Evolutionary conservation across 805 yeast species (phyloP).

Genomic region (Lipomyces chichibuensis): DNA sequence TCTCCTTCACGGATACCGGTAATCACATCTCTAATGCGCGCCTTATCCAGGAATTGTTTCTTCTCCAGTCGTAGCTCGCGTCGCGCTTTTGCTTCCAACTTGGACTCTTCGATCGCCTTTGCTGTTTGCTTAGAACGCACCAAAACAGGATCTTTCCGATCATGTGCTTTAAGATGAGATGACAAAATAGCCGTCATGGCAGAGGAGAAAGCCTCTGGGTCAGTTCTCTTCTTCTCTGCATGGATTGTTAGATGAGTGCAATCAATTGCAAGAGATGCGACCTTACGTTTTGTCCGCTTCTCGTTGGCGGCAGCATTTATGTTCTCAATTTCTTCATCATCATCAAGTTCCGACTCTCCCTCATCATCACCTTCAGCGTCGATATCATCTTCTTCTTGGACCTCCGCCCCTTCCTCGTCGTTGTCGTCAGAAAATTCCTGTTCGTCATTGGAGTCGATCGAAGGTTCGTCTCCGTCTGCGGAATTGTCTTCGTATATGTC

Average conservation of each 20-base stretch:
- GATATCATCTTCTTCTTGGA: conserved; percentile 35
- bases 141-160: conserved; percentile 85
- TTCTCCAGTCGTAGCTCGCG: conserved; percentile 70
- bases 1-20: conserved; percentile 28
- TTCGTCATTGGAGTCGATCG: conserved; percentile 30
- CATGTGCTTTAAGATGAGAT: conserved; percentile 85
- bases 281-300: conserved; percentile 26
- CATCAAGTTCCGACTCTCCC: conserved; percentile 42
- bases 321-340: conserved; percentile 40
- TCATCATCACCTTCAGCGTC: conserved; percentile 37
- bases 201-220: conserved; percentile 73
- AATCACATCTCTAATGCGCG: conserved; percentile 67
- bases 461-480: conserved; percentile 33
- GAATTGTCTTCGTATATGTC: conserved; percentile 33
- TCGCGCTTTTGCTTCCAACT: conserved; percentile 81
- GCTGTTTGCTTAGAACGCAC: conserved; percentile 66
- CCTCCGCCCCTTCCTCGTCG: conserved; percentile 36
- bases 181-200: conserved; percentile 85
- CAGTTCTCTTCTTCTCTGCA: conserved; percentile 58
- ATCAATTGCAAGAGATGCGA: neutral
- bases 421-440: conserved; percentile 34
- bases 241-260: neutral
- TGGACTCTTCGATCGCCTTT: conserved; percentile 76
- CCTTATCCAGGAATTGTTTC: conserved; percentile 64
- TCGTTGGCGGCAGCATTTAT: conserved; percentile 28